These are phyloP conservation scores for Micromonas pusilla DNA, from an alignment of 139 green algal species.

Conservation along the genomic window DNA sequence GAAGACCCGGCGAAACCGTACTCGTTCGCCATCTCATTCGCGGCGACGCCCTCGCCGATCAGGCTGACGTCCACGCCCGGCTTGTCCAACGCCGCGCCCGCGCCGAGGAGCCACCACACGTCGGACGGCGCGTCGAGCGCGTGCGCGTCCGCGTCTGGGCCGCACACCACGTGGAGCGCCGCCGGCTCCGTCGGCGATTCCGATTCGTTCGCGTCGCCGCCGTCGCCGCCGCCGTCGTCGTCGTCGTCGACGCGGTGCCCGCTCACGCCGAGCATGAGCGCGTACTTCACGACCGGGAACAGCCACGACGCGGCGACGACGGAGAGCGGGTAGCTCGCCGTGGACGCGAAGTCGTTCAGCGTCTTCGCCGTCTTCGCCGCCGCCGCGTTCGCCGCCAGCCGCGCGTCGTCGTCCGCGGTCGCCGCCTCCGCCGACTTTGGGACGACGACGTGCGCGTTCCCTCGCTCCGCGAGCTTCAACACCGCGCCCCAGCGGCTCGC, in stretches of 20 bases:
- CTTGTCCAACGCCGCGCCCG: background rate
- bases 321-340: background rate
- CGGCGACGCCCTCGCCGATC: background rate
- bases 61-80: background rate
- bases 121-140: background rate
- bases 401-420: no score
- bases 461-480: background rate
- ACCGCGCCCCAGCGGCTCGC: background rate
- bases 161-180: background rate
- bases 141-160: background rate
- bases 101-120: background rate
- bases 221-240: background rate
- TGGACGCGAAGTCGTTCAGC: background rate
- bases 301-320: background rate
- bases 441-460: no score
- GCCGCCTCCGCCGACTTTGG: no score
- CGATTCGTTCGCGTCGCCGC: background rate
- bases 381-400: background rate
- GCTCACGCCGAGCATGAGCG: background rate
- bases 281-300: background rate
- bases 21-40: no score
- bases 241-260: background rate
- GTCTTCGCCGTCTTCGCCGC: background rate
- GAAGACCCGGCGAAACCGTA: no score
- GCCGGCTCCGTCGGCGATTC: no score